These are phyloP conservation scores for Chlorella ohadii DNA, from an alignment of 139 green algal genomes.

Conservation along the genomic window DNA sequence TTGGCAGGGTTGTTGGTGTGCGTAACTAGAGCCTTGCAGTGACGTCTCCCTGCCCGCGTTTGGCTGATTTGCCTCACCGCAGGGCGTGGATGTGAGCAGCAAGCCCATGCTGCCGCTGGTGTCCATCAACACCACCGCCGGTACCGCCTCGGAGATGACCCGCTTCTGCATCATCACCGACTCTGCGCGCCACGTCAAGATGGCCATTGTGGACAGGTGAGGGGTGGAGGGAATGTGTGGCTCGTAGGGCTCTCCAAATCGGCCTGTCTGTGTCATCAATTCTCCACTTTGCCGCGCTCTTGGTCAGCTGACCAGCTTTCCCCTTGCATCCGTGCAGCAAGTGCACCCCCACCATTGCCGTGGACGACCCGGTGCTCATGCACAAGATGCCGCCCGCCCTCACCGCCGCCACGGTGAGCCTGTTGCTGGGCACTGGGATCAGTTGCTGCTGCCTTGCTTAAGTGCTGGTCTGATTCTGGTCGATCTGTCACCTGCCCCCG, in stretches of 20 bases:
- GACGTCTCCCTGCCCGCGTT: too few relatives aligned
- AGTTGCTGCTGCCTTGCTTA: too few relatives aligned
- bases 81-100: constrained; percentile 14
- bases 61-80: not conserved
- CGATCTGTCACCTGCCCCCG: too few relatives aligned
- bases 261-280: too few relatives aligned
- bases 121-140: constrained; percentile 29
- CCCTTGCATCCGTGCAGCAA: constrained; percentile 14
- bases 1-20: too few relatives aligned
- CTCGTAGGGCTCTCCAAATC: too few relatives aligned
- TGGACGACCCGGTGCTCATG: constrained; percentile 32
- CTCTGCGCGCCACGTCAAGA: constrained; percentile 8
- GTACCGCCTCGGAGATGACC: constrained; percentile 42
- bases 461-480: too few relatives aligned
- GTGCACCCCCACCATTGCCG: constrained; percentile 35
- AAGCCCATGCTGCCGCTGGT: constrained; percentile 27
- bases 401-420: constrained; percentile 35
- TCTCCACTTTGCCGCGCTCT: too few relatives aligned
- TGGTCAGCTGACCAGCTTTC: too few relatives aligned
- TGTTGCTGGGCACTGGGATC: too few relatives aligned
- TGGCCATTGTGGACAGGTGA: constrained; percentile 40
- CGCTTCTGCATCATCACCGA: constrained; percentile 45
- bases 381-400: constrained; percentile 22
- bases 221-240: not conserved
- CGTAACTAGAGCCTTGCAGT: too few relatives aligned